Evolutionary conservation across 2,329 filamentous ascomycete genomes (phyloP), one percentile per base, ranked within the genome.

Genomic region (Colletotrichum liaoningense): DNA sequence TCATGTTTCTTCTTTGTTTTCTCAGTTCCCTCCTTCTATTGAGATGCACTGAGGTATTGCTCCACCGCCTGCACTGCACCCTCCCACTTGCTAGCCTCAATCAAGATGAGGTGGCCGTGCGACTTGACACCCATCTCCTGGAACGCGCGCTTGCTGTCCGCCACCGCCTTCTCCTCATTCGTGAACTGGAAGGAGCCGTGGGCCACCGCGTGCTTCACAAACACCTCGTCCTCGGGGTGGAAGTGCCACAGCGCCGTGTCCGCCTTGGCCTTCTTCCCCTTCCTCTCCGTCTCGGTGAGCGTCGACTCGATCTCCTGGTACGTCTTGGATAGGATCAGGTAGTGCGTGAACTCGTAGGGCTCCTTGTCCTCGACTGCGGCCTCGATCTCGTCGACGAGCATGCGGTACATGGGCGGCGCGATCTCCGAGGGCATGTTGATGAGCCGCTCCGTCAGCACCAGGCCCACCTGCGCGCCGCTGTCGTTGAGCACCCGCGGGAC

Each of bases 341-440:
- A 99, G 84, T 98, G 95, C 33, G 94, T 92, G 84, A 99, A 99
- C 68, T 92, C 88, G 83, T 98, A 98, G 0, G 95, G 95, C 83
- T 98, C 95, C 80, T 94, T 93, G 80, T 98, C 95, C 81, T 97
- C 92, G 3, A 98, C 86, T 1, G 97, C 97, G 80, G 93, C 95
- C 79, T 93, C 88, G 63, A 99, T 92, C 87, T 99, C 97, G 80
- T 98, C 95, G 62, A 94, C 86, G 63, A 99, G 90, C 95, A 98
- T 98, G 63, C 89, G 91, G 88, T 98, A 98, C 91, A 98, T 93
- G 4, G 97, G 96, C 35, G 97, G 96, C 16, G 95, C 91, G 75
- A 98, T 92, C 83, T 98, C 94, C 19, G 94, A 88, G n/a, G 97
- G 97, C 87, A 98, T 95, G 86, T 99, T 99, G 86, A 99, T 95